Percentiles rank a stretch among this genome's conserved stretches.
phyloP scores from a whole-genome alignment of 768 basidiomycete genomes.

The Lentinula guzmanii region DNA sequence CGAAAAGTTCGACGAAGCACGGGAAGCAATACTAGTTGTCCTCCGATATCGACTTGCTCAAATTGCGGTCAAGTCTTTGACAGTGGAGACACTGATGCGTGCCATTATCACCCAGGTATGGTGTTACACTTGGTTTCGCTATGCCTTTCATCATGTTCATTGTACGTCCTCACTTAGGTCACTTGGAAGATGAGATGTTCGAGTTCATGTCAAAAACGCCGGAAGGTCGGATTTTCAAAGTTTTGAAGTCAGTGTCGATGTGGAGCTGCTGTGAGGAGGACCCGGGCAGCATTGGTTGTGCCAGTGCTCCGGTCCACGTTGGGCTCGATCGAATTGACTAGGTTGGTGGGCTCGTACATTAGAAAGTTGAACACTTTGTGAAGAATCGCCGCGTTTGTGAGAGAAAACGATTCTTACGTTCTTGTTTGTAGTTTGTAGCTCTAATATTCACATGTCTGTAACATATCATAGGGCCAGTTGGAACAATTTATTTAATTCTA shows the following conservation, averaged over 20 bases:
- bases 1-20: neutral
- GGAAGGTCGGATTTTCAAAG: slow-evolving; percentile 23
- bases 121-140: neutral
- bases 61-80: slow-evolving; percentile 15
- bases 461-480: too few species aligned
- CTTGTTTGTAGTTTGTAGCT: too few species aligned
- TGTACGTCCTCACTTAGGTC: slow-evolving; percentile 18
- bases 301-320: slow-evolving; percentile 13
- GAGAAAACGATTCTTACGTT: too few species aligned
- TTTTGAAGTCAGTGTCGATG: slow-evolving; percentile 31
- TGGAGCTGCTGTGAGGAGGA: slow-evolving; percentile 46
- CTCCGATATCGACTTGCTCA: slow-evolving; percentile 8
- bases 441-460: too few species aligned
- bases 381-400: too few species aligned
- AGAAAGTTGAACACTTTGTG: too few species aligned
- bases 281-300: slow-evolving; percentile 31
- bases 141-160: neutral
- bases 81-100: slow-evolving; percentile 1
- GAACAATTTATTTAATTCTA: too few species aligned
- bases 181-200: slow-evolving; percentile 30
- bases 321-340: neutral
- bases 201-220: slow-evolving; percentile 34
- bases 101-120: slow-evolving; percentile 34
- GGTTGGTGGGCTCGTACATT: neutral
- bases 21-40: neutral